Conservation (phyloP, 2,329 filamentous ascomycete genomes). For the Epichloe sibirici region DNA sequence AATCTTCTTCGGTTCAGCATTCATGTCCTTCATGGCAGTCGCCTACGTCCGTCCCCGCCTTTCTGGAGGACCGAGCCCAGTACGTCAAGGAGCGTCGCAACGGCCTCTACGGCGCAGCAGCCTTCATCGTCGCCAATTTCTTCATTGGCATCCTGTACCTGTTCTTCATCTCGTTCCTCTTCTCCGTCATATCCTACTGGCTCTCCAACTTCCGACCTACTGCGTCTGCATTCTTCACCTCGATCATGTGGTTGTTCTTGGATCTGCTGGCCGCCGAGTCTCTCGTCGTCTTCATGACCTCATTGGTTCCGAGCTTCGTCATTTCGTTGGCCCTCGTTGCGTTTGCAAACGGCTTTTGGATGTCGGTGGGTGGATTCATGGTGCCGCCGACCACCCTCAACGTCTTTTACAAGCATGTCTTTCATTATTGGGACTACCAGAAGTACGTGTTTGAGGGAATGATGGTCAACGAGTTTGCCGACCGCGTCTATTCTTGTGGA, state of each 20-base stretch:
- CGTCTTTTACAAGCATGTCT: slow-evolving; percentile 75
- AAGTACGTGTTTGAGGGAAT: slow-evolving; percentile 80
- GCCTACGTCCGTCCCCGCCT: slow-evolving; percentile 66
- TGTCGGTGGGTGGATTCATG: slow-evolving; percentile 75
- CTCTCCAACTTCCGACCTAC: slow-evolving; percentile 61
- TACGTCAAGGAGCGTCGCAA: slow-evolving; percentile 57
- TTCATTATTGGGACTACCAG: slow-evolving; percentile 83
- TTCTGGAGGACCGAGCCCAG: slow-evolving; percentile 54
- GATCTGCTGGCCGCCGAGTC: slow-evolving; percentile 74
- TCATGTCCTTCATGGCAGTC: slow-evolving; percentile 54
- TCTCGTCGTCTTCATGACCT: slow-evolving; percentile 64
- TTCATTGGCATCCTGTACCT: slow-evolving; percentile 71
- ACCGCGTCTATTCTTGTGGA: slow-evolving; percentile 41
- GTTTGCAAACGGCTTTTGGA: slow-evolving; percentile 83
- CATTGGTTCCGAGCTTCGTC: slow-evolving; percentile 67
- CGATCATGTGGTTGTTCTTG: slow-evolving; percentile 75
- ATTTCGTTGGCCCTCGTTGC: slow-evolving; percentile 67
- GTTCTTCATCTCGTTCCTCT: slow-evolving; percentile 64
- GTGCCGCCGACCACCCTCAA: slow-evolving; percentile 63
- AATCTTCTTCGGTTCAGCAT: too few relatives aligned
- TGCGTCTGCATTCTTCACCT: slow-evolving; percentile 58
- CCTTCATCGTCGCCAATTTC: slow-evolving; percentile 70
- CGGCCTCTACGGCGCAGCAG: slow-evolving; percentile 62
- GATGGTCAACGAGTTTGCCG: slow-evolving; percentile 79
- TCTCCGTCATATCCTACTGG: slow-evolving; percentile 69